phyloP scores from a whole-genome alignment of 2,329 filamentous ascomycete species.

The Hymenotorrendiella dingleyae region DNA sequence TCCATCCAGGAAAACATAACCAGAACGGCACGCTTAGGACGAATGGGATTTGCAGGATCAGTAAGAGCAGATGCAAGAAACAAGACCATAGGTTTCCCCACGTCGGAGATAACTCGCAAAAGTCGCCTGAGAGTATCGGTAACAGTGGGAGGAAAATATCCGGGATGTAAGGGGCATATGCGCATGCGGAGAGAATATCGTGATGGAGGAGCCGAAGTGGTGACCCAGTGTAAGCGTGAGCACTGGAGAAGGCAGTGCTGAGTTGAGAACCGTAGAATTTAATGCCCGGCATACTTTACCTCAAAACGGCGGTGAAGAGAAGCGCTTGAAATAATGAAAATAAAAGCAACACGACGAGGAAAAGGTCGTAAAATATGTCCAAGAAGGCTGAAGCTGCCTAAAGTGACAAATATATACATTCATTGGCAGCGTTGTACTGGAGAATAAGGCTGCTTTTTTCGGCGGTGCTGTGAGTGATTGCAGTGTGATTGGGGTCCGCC shows the following conservation, averaged over 20 bases:
- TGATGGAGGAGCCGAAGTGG: conserved; percentile 34
- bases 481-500: no score
- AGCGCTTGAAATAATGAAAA: not conserved
- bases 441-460: no score
- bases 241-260: conserved; percentile 50
- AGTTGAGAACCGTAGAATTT: conserved; percentile 54
- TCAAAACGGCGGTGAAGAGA: not conserved
- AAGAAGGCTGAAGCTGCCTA: no score
- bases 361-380: no score
- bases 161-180: conserved; percentile 38
- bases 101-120: conserved; percentile 61
- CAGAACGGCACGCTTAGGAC: conserved; percentile 50
- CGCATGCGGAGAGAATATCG: conserved; percentile 35
- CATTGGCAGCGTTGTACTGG: no score
- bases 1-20: conserved; percentile 44
- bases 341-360: no score
- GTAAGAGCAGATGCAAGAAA: conserved; percentile 51
- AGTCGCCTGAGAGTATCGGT: conserved; percentile 44
- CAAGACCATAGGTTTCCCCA: conserved; percentile 51
- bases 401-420: no score
- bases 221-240: conserved; percentile 51
- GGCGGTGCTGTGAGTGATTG: no score
- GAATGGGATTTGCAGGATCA: conserved; percentile 54
- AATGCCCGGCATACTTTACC: conserved; percentile 33
- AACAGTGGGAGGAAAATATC: conserved; percentile 54